phyloP scores from a whole-genome alignment of 805 yeast species.

The Ogataea populi-albae region DNA sequence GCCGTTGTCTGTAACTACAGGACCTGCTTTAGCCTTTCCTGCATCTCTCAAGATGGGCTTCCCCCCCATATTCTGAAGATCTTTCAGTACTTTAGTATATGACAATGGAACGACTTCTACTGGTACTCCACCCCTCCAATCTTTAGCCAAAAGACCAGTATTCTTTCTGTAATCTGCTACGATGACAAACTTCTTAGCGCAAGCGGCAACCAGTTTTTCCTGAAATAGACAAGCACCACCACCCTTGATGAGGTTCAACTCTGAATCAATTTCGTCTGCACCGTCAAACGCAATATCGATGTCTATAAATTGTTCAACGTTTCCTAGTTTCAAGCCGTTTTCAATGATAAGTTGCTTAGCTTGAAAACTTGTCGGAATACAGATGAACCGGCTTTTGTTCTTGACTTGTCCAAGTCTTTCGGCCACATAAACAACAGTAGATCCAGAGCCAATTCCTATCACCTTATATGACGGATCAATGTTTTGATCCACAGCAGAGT shows the following conservation, averaged over 20 bases:
- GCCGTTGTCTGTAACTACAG: slow-evolving; percentile 93
- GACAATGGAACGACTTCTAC: slow-evolving; percentile 91
- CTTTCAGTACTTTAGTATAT: slow-evolving; percentile 66
- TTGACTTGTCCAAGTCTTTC: slow-evolving; percentile 79
- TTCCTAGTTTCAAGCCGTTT: slow-evolving; percentile 74
- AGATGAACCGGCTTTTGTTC: slow-evolving; percentile 55
- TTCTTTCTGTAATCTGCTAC: slow-evolving; percentile 93
- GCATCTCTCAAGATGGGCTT: slow-evolving; percentile 73
- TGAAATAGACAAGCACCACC: slow-evolving; percentile 98
- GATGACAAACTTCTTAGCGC: slow-evolving; percentile 72
- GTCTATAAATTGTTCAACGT: slow-evolving; percentile 76
- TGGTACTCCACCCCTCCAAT: slow-evolving; percentile 90
- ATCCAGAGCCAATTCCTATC: slow-evolving; percentile 93
- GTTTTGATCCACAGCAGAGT: slow-evolving; percentile 86
- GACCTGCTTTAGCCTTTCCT: slow-evolving; percentile 92
- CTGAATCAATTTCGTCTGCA: slow-evolving; percentile 89
- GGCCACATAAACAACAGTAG: slow-evolving; percentile 93
- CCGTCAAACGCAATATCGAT: slow-evolving; percentile 96
- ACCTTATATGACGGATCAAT: slow-evolving; percentile 67
- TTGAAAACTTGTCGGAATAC: slow-evolving; percentile 97
- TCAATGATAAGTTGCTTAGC: slow-evolving; percentile 78
- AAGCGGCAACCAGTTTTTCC: slow-evolving; percentile 89
- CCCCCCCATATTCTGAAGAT: slow-evolving; percentile 64
- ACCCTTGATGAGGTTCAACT: slow-evolving; percentile 87
- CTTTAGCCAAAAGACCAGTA: slow-evolving; percentile 65